These are phyloP conservation scores for Hysterium pulicare DNA, from an alignment of 2,329 filamentous ascomycete genomes.

Conservation along the genomic window DNA sequence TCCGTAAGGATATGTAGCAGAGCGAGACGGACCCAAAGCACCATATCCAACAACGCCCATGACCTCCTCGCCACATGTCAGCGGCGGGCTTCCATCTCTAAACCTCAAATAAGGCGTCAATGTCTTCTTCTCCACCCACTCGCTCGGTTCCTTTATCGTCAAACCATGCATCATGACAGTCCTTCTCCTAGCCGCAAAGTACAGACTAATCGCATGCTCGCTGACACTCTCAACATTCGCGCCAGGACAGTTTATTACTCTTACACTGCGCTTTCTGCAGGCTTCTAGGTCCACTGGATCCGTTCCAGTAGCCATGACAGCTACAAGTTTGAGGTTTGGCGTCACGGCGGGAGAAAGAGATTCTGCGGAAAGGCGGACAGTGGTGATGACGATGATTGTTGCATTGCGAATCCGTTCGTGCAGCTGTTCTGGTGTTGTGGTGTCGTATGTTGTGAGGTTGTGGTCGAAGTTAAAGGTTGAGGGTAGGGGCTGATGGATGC, in stretches of 20 bases:
- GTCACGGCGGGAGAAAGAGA: conserved; percentile 36
- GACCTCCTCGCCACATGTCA: conserved; percentile 48
- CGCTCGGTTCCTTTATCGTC: conserved; percentile 26
- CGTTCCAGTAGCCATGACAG: conserved; percentile 46
- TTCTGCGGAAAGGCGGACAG: conserved; percentile 40
- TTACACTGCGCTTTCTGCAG: conserved; percentile 42
- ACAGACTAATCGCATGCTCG: conserved; percentile 51
- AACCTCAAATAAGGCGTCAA: conserved; percentile 32
- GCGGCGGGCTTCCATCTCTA: conserved; percentile 36
- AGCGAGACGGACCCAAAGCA: conserved; percentile 36
- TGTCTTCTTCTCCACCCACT: conserved; percentile 42
- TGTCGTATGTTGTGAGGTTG: conserved; percentile 39
- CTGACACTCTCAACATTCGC: conserved; percentile 48
- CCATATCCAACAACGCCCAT: conserved; percentile 52
- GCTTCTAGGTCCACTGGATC: conserved; percentile 47
- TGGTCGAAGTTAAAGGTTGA: conserved; percentile 41
- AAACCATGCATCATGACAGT: conserved; percentile 32
- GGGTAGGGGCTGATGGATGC: conserved; percentile 40
- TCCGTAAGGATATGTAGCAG: no score
- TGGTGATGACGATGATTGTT: conserved; percentile 45
- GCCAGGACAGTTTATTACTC: conserved; percentile 46
- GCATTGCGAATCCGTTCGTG: conserved; percentile 44
- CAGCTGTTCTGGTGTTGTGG: conserved; percentile 35
- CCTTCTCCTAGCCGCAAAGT: conserved; percentile 45
- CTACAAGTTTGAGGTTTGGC: conserved; percentile 44